Percentiles rank a stretch among this genome's conserved stretches.
These are phyloP conservation scores for Microglena sp. DNA, from an alignment of 139 green algal species.

Conservation along the genomic window DNA sequence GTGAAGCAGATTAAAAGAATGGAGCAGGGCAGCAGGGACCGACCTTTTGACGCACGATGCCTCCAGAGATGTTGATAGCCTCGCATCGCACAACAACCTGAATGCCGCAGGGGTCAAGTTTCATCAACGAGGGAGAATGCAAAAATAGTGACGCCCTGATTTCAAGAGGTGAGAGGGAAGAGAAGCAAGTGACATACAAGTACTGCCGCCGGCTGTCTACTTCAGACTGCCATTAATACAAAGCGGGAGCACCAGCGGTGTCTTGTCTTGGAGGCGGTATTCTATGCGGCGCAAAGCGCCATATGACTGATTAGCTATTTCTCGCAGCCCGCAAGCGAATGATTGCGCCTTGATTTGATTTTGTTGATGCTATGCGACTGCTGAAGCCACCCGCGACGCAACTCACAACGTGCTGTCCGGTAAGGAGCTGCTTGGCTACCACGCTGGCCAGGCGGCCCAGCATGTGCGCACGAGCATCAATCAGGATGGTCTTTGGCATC, in stretches of 20 bases:
- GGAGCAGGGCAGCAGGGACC: too few species aligned
- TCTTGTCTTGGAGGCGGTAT: too few species aligned
- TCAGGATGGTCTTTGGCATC: constrained; percentile 70
- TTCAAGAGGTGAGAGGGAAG: too few species aligned
- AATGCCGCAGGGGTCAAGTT: not conserved
- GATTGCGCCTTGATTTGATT: not conserved
- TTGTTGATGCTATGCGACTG: not conserved
- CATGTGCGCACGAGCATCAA: constrained; percentile 93
- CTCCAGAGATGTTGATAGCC: constrained; percentile 91
- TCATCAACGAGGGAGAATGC: too few species aligned
- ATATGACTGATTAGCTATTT: too few species aligned
- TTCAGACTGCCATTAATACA: too few species aligned
- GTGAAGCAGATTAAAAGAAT: too few species aligned
- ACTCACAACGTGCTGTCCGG: constrained; percentile 84
- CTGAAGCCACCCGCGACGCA: not conserved
- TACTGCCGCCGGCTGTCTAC: constrained; percentile 4
- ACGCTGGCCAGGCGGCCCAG: constrained; percentile 91
- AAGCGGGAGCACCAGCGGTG: too few species aligned
- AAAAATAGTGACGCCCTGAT: too few species aligned
- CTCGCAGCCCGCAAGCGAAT: not conserved
- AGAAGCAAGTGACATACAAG: too few species aligned
- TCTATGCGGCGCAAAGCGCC: too few species aligned
- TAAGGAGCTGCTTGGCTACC: constrained; percentile 95
- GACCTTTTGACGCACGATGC: constrained; percentile 94
- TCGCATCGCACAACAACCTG: constrained; percentile 86